Evolutionary conservation across 106 monocot species (phyloP), one percentile per base, ranked within the genome.

Genomic region (Dactylorhiza incarnata): DNA sequence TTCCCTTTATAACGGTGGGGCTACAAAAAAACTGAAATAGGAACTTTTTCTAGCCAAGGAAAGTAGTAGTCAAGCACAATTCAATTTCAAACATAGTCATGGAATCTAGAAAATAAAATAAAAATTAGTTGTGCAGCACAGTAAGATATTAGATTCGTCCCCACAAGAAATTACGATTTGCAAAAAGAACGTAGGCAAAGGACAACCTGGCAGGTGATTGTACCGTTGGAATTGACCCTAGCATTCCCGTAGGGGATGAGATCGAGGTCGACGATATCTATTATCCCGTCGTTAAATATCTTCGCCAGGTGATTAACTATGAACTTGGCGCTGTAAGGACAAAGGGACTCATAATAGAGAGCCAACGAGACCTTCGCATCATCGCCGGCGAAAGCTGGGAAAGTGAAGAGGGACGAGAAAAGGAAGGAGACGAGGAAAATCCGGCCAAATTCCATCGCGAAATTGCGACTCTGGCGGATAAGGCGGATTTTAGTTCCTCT

Each of bases 181-280:
- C 20, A 19, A 78, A 26, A 68, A 69, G 55, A 37, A 23, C 4
- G 13, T 9, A 37, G 55, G 11, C 25, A 20, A 65, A 52, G 49
- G 37, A 2, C n/a, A 25, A 90, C 96, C 96, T 97, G 96, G 84
- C 96, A 97, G 14, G 84, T 77, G 89, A 97, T 94, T 75, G 89
- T 78, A 19, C 81, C 84, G 58, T 87, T 83, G 78, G 95, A 12
- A 10, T 54, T 50, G 63, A 91, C 53, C 58, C 80, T 68, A 51
- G 93, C 96, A 72, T 97, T 97, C 19, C 96, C 96, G 76, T 91
- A 97, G 78, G 96, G 96, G 62, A 97, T 58, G 75, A 97, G 89
- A 53, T 89, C 76, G 79, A 97, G 89, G 67, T 97, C 83, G 47
- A 97, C 83, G 75, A 89, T 79, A 67, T 74, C 77, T 72, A 94